Conservation (phyloP, 1,139 yeast genomes). For the Oligophagozyma castellii region DNA sequence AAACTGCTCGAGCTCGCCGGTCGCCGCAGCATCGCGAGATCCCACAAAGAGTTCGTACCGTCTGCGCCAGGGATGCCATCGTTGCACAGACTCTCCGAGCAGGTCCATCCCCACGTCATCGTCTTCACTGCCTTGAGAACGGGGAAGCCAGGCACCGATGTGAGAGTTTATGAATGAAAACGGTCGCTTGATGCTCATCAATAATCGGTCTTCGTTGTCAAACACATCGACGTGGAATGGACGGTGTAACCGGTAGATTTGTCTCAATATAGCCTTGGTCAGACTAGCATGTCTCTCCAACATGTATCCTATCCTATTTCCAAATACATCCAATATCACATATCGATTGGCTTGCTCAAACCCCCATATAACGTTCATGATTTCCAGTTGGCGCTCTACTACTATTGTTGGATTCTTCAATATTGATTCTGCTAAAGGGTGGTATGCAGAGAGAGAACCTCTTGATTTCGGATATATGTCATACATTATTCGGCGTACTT, state of each 20-base stretch:
- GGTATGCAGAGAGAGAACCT: constrained; percentile 9
- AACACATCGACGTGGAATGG: constrained; percentile 77
- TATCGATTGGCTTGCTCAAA: constrained; percentile 85
- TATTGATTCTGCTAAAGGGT: constrained; percentile 24
- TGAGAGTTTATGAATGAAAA: constrained; percentile 83
- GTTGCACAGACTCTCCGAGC: constrained; percentile 78
- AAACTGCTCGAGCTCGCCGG: constrained; percentile 27
- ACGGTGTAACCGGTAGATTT: constrained; percentile 67
- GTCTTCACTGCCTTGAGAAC: constrained; percentile 7
- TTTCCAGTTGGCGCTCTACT: constrained; percentile 75
- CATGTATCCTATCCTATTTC: constrained; percentile 69
- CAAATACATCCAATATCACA: constrained; percentile 56
- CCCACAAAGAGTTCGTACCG: constrained; percentile 62
- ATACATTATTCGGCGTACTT: too few species aligned
- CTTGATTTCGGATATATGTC: too few species aligned
- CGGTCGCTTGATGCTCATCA: constrained; percentile 64
- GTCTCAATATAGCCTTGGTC: constrained; percentile 58
- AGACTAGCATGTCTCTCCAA: constrained; percentile 68
- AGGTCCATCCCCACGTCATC: constrained; percentile 10
- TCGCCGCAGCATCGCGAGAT: constrained; percentile 4
- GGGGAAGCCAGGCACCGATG: constrained; percentile 60
- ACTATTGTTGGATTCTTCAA: constrained; percentile 71
- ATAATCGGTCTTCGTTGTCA: constrained; percentile 53
- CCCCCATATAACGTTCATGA: constrained; percentile 75
- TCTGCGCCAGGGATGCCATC: constrained; percentile 92